Percentiles rank a stretch among this genome's conserved stretches.
phyloP scores from a whole-genome alignment of 2,329 filamentous ascomycete genomes.

The Thelonectria blattea region DNA sequence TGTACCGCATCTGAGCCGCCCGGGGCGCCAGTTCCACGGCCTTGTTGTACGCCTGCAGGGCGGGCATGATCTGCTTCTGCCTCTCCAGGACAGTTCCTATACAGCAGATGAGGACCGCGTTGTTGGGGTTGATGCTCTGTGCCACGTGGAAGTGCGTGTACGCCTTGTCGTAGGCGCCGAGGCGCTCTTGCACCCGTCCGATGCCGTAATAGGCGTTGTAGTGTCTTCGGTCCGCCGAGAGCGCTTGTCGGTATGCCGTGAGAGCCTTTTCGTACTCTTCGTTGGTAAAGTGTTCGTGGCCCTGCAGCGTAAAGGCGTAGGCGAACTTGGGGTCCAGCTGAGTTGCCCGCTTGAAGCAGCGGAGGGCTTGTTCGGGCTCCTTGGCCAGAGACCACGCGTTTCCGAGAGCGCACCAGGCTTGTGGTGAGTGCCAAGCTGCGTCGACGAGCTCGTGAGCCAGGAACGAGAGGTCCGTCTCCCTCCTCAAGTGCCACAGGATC shows the following conservation, averaged over 20 bases:
- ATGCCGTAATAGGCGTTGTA: slow-evolving; percentile 99
- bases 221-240: slow-evolving; percentile 84
- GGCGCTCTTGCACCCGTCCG: slow-evolving; percentile 82
- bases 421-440: slow-evolving; percentile 83
- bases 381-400: slow-evolving; percentile 93
- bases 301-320: slow-evolving; percentile 94
- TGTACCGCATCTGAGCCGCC: slow-evolving; percentile 85
- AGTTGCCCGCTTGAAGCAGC: slow-evolving; percentile 93
- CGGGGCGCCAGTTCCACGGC: slow-evolving; percentile 83
- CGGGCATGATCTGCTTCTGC: slow-evolving; percentile 79
- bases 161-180: slow-evolving; percentile 89
- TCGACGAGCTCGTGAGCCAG: slow-evolving; percentile 91
- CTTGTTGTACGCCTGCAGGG: slow-evolving; percentile 80
- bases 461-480: slow-evolving; percentile 89
- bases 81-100: slow-evolving; percentile 91
- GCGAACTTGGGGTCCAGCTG: slow-evolving; percentile 90
- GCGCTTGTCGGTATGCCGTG: slow-evolving; percentile 82
- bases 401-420: slow-evolving; percentile 94
- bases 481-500: slow-evolving; percentile 97
- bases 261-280: slow-evolving; percentile 98
- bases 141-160: slow-evolving; percentile 91
- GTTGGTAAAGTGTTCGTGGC: slow-evolving; percentile 93
- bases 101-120: slow-evolving; percentile 89
- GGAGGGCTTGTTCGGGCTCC: slow-evolving; percentile 92
- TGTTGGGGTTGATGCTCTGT: slow-evolving; percentile 88